Percentiles rank a stretch among this genome's conserved stretches.
Evolutionary conservation across 2,329 filamentous ascomycete genomes (phyloP).

Genomic region (Fusarium sp.): DNA sequence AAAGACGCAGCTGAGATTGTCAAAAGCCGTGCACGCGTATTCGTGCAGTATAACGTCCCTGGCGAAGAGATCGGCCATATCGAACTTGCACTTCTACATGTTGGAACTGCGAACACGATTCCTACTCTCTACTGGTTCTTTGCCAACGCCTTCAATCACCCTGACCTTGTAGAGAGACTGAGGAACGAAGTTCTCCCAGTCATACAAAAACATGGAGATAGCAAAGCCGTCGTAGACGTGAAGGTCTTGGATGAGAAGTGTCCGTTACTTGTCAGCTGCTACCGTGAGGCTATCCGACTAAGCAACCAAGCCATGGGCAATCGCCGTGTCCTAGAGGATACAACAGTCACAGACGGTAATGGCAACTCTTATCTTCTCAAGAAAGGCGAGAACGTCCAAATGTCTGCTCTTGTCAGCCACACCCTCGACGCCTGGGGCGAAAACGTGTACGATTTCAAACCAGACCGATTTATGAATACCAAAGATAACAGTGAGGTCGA

Average conservation of each 20-base stretch:
- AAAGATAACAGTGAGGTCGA: slow-evolving; percentile 22
- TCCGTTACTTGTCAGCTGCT: slow-evolving; percentile 48
- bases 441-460: slow-evolving; percentile 13
- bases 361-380: slow-evolving; percentile 33
- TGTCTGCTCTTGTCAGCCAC: slow-evolving; percentile 16
- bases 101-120: slow-evolving; percentile 54
- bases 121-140: slow-evolving; percentile 56
- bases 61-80: slow-evolving; percentile 19
- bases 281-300: slow-evolving; percentile 18
- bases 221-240: slow-evolving; percentile 50
- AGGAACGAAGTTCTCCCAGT: slow-evolving; percentile 49
- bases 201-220: neutral
- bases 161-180: slow-evolving; percentile 47
- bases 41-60: slow-evolving; percentile 4
- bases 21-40: neutral
- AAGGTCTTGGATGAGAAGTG: slow-evolving; percentile 53
- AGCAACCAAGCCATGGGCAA: slow-evolving; percentile 29
- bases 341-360: slow-evolving; percentile 20
- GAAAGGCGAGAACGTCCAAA: slow-evolving; percentile 30
- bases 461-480: slow-evolving; percentile 27
- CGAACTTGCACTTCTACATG: slow-evolving; percentile 50
- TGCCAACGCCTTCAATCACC: slow-evolving; percentile 48
- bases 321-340: slow-evolving; percentile 30
- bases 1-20: slow-evolving; percentile 49
- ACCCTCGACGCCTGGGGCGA: slow-evolving; percentile 28